Conservation (phyloP, 2,329 filamentous ascomycete species). For the Penicillium sp. region DNA sequence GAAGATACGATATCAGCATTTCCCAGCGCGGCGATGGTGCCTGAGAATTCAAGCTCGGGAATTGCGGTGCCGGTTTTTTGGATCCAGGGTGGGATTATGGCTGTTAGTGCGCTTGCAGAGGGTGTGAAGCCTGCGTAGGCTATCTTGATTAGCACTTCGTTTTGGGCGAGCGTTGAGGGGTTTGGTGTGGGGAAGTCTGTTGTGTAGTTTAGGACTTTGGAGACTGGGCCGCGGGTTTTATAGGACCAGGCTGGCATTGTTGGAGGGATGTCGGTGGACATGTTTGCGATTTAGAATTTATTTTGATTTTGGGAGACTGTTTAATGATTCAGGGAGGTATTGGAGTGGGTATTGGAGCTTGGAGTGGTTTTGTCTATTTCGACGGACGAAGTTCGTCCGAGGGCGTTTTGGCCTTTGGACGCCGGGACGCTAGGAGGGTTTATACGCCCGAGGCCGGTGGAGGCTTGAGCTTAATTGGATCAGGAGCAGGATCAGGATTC, state of each 20-base stretch:
- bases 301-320: too few relatives aligned
- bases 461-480: too few relatives aligned
- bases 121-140: neutral
- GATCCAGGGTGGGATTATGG: neutral
- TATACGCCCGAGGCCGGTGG: too few relatives aligned
- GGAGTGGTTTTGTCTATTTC: neutral
- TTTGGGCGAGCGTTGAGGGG: neutral
- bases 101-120: neutral
- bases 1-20: neutral
- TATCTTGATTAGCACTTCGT: neutral
- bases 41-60: neutral
- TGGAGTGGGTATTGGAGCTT: neutral
- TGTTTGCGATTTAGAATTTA: neutral
- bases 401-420: neutral
- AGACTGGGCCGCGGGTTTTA: neutral
- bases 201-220: neutral
- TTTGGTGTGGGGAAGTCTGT: neutral
- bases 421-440: neutral
- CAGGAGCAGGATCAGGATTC: too few relatives aligned
- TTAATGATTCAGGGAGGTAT: neutral
- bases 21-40: neutral
- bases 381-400: neutral
- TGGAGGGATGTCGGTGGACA: neutral
- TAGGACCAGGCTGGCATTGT: slow-evolving; percentile 1
- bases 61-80: neutral